Conservation (phyloP, 805 yeast genomes). For the Tetrapisispora fleetii region DNA sequence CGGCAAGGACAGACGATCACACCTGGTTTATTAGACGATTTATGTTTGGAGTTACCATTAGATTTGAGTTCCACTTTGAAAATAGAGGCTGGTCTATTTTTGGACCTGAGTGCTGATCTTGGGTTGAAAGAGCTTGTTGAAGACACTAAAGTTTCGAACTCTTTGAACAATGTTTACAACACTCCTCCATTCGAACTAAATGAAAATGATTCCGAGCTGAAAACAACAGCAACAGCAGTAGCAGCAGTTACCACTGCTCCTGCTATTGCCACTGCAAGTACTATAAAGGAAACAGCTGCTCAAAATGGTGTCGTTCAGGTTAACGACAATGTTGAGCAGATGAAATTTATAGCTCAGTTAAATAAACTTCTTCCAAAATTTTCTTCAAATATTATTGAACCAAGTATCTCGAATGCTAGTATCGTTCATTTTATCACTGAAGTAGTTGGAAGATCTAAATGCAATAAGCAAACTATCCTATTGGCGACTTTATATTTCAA, state of each 20-base stretch:
- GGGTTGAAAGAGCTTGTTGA: background rate
- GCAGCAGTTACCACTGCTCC: too few species aligned
- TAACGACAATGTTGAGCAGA: background rate
- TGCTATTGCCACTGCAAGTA: background rate
- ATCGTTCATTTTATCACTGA: constrained; percentile 12
- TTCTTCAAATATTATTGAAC: constrained; percentile 3
- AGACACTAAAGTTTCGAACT: background rate
- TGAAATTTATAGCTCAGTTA: constrained; percentile 1
- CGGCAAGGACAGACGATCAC: constrained; percentile 2
- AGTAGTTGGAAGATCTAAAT: constrained; percentile 19
- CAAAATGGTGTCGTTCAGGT: background rate
- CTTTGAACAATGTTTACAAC: constrained; percentile 5
- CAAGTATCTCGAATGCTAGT: constrained; percentile 9
- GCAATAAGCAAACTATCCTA: constrained; percentile 11
- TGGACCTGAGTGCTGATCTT: background rate
- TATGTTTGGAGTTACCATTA: background rate
- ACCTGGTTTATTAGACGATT: background rate
- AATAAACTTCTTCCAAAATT: constrained; percentile 1
- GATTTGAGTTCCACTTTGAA: background rate
- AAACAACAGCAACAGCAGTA: background rate
- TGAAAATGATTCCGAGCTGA: background rate
- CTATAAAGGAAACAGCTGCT: background rate
- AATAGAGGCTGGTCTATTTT: background rate
- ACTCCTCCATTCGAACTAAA: constrained; percentile 12
- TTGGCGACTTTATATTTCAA: constrained; percentile 16